phyloP scores from a whole-genome alignment of 2,329 filamentous ascomycete genomes.

The Alternaria viburni region DNA sequence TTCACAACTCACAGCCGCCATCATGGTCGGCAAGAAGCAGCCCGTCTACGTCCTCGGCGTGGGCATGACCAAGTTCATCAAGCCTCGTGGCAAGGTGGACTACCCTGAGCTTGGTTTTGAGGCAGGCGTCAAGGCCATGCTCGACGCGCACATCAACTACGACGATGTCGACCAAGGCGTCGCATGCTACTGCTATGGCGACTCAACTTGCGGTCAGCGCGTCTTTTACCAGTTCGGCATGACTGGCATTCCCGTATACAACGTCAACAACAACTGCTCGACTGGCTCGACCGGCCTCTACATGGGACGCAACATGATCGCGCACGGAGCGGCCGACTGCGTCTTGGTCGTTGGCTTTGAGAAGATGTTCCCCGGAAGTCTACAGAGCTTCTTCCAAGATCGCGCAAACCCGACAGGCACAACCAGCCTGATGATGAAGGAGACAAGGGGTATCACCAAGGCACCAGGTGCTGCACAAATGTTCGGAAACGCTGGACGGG shows the following conservation, averaged over 20 bases:
- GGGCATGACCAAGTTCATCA: slow-evolving; percentile 99
- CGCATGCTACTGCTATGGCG: slow-evolving; percentile 98
- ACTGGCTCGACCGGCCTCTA: slow-evolving; percentile 91
- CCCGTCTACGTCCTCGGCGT: slow-evolving; percentile 91
- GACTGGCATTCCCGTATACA: slow-evolving; percentile 95
- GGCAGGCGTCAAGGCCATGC: slow-evolving; percentile 85
- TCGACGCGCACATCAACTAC: slow-evolving; percentile 87
- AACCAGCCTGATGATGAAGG: slow-evolving; percentile 77
- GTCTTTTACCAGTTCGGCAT: slow-evolving; percentile 99
- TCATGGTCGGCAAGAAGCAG: slow-evolving; percentile 59
- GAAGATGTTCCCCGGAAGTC: slow-evolving; percentile 94
- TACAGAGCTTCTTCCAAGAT: slow-evolving; percentile 85
- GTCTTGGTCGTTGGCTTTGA: slow-evolving; percentile 94
- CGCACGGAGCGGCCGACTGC: slow-evolving; percentile 82
- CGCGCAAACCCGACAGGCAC: slow-evolving; percentile 79
- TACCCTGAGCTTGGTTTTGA: slow-evolving; percentile 95
- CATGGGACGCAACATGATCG: slow-evolving; percentile 81
- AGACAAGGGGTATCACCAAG: slow-evolving; percentile 80
- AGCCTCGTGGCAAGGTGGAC: slow-evolving; percentile 90
- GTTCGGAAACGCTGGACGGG: slow-evolving; percentile 91
- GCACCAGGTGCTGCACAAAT: slow-evolving; percentile 88
- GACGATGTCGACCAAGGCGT: slow-evolving; percentile 94
- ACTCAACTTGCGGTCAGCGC: slow-evolving; percentile 91
- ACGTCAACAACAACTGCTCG: slow-evolving; percentile 98
- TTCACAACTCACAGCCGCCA: slow-evolving; percentile 29